A percentile compares a stretch with the other conserved stretches of the same genome.
Conservation (phyloP, 768 basidiomycete species). For the Rhodocollybia butyracea region DNA sequence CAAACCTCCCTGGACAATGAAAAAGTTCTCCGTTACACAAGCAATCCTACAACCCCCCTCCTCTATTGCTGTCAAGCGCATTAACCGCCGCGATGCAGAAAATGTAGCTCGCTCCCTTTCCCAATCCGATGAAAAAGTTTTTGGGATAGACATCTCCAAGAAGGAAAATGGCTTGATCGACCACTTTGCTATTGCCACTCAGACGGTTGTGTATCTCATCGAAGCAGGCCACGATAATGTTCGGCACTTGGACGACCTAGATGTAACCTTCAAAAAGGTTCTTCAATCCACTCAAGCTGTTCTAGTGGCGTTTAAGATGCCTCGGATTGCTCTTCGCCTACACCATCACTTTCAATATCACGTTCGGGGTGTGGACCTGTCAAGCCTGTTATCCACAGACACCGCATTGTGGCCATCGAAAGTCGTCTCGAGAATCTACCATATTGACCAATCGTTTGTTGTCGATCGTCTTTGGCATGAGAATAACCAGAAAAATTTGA, state of each 20-base stretch:
- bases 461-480: conserved; percentile 29
- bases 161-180: not conserved
- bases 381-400: conserved; percentile 21
- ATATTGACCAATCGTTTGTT: not conserved
- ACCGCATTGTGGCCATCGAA: conserved; percentile 22
- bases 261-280: conserved; percentile 14
- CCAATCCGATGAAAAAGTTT: no score
- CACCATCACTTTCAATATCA: conserved; percentile 21
- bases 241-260: not conserved
- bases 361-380: conserved; percentile 36
- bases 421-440: conserved; percentile 14
- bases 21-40: no score
- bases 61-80: no score
- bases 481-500: conserved; percentile 11
- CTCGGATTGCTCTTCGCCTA: conserved; percentile 30
- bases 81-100: no score
- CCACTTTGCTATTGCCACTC: conserved; percentile 3
- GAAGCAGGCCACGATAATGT: not conserved
- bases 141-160: conserved; percentile 2
- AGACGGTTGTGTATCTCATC: not conserved
- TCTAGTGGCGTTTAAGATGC: conserved; percentile 36
- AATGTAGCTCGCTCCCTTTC: no score
- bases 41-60: no score
- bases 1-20: no score
- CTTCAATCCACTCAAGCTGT: conserved; percentile 12